phyloP scores from a whole-genome alignment of 2,329 filamentous ascomycete genomes.

The Penicillium sp. region DNA sequence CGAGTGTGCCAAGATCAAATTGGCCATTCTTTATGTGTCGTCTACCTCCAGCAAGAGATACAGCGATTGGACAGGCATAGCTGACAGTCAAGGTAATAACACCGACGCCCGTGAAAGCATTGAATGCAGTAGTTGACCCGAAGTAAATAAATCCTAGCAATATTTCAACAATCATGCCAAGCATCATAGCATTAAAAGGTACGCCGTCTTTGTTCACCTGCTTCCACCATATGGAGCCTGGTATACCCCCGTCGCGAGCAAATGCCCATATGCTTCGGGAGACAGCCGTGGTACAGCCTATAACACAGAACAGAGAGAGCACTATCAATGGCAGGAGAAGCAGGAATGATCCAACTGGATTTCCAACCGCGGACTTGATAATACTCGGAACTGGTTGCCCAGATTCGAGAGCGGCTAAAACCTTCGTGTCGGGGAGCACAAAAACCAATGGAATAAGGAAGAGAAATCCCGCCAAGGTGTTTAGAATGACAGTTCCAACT shows the following conservation, averaged over 20 bases:
- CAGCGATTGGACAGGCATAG: conserved; percentile 64
- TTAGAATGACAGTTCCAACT: conserved; percentile 63
- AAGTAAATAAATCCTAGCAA: conserved; percentile 74
- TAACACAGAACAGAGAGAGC: conserved; percentile 69
- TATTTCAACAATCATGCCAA: conserved; percentile 66
- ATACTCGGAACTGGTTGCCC: conserved; percentile 71
- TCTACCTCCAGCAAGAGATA: conserved; percentile 58
- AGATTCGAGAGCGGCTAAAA: conserved; percentile 61
- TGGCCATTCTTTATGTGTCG: conserved; percentile 47
- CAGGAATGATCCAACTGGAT: conserved; percentile 66
- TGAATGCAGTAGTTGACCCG: conserved; percentile 70
- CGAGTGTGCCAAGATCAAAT: conserved; percentile 57
- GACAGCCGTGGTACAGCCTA: conserved; percentile 68
- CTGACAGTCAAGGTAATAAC: conserved; percentile 71
- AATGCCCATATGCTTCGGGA: conserved; percentile 72
- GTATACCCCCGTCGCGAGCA: conserved; percentile 69
- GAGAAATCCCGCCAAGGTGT: conserved; percentile 61
- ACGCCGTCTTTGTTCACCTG: conserved; percentile 62
- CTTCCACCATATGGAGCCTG: conserved; percentile 62
- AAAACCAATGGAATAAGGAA: conserved; percentile 73
- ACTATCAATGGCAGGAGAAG: conserved; percentile 66
- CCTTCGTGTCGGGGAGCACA: conserved; percentile 64
- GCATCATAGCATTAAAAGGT: conserved; percentile 64
- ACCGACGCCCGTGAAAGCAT: conserved; percentile 73
- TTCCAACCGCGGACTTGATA: conserved; percentile 71